phyloP scores from a whole-genome alignment of 352 stramenopile species.

The Globisporangium nodosum region DNA sequence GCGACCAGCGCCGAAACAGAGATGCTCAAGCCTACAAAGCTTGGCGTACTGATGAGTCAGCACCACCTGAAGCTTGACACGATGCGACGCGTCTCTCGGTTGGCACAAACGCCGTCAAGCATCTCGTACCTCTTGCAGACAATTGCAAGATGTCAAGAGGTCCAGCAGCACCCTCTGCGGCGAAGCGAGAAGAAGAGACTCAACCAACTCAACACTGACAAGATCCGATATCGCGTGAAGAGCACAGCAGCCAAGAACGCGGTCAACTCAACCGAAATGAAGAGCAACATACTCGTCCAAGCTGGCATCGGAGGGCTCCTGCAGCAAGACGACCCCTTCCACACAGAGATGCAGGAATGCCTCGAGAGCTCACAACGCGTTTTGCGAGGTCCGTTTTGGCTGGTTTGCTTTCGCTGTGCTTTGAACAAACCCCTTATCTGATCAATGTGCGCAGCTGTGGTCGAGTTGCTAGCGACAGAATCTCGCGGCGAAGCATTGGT shows the following conservation, averaged over 20 bases:
- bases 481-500: slow-evolving; percentile 13
- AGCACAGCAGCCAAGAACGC: slow-evolving; percentile 7
- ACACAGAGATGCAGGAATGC: slow-evolving; percentile 14
- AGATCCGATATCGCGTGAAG: slow-evolving; percentile 13
- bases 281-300: slow-evolving; percentile 33
- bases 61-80: slow-evolving; percentile 52
- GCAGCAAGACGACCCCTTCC: slow-evolving; percentile 11
- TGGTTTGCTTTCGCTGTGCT: background rate
- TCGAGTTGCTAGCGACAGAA: slow-evolving; percentile 15
- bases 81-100: slow-evolving; percentile 46
- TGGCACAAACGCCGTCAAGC: slow-evolving; percentile 4
- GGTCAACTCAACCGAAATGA: slow-evolving; percentile 15
- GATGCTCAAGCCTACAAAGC: slow-evolving; percentile 21
- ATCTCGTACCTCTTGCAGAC: slow-evolving; percentile 16
- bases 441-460: slow-evolving; percentile 6
- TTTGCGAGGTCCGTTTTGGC: slow-evolving; percentile 17
- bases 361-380: slow-evolving; percentile 18
- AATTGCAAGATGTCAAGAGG: slow-evolving; percentile 22
- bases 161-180: slow-evolving; percentile 20
- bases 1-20: slow-evolving; percentile 16
- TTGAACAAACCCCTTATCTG: background rate
- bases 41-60: slow-evolving; percentile 63
- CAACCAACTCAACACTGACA: slow-evolving; percentile 20
- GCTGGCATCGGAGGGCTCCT: slow-evolving; percentile 17
- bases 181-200: slow-evolving; percentile 24